Conservation (phyloP, 225 moss, liverwort and hornwort genomes). For the Climacium dendroides region DNA sequence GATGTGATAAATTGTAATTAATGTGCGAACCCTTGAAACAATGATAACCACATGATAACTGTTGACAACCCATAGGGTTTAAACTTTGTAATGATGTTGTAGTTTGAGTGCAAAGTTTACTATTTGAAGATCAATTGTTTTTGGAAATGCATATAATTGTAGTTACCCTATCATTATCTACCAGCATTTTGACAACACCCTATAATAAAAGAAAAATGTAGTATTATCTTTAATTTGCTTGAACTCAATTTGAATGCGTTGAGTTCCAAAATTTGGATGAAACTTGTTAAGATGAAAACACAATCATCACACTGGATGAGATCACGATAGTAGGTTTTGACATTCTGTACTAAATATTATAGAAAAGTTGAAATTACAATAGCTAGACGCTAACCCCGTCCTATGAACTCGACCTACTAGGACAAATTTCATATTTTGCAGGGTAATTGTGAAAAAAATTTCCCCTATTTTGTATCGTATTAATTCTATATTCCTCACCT, state of each 20-base stretch:
- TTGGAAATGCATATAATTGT: fast-evolving
- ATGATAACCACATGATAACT: too few relatives aligned
- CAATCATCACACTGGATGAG: neutral
- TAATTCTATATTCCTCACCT: too few relatives aligned
- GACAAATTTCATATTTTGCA: too few relatives aligned
- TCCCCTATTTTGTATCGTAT: too few relatives aligned
- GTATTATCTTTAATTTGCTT: neutral
- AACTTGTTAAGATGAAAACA: neutral
- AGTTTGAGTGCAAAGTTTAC: fast-evolving
- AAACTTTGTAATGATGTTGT: neutral
- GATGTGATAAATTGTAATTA: too few relatives aligned
- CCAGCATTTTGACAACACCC: neutral
- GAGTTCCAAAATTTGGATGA: neutral
- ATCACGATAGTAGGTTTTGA: neutral
- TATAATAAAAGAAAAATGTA: fast-evolving
- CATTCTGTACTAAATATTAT: neutral
- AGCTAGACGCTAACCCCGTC: too few relatives aligned
- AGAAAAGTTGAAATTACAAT: neutral
- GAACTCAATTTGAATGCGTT: neutral
- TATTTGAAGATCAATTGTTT: neutral
- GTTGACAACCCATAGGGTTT: too few relatives aligned
- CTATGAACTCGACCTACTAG: too few relatives aligned
- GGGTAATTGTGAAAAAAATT: too few relatives aligned
- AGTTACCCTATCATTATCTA: neutral
- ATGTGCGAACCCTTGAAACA: too few relatives aligned